Conservation (phyloP, 805 yeast genomes). For the Cyberlindnera amylophila region DNA sequence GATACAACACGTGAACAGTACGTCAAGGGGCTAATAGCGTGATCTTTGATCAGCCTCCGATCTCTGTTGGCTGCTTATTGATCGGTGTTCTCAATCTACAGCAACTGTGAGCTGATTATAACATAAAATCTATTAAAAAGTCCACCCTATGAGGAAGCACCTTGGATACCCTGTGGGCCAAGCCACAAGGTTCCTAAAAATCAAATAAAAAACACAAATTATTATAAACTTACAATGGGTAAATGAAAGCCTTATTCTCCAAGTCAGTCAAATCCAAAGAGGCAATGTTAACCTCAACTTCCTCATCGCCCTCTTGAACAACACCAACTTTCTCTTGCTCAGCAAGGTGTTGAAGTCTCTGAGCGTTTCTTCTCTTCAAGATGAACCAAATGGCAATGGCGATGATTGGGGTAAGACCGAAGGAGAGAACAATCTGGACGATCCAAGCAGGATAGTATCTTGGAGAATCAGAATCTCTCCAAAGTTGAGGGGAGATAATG, state of each 20-base stretch:
- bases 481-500: conserved; percentile 53
- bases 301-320: conserved; percentile 27
- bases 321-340: conserved; percentile 27
- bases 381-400: conserved; percentile 42
- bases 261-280: conserved; percentile 48
- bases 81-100: too few relatives aligned
- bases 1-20: too few relatives aligned
- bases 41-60: too few relatives aligned
- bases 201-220: neutral
- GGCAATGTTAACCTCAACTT: conserved; percentile 37
- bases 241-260: conserved; percentile 47
- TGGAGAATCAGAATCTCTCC: conserved; percentile 47
- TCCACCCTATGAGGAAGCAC: too few relatives aligned
- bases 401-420: conserved; percentile 41
- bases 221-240: conserved; percentile 33
- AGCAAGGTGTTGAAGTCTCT: conserved; percentile 30
- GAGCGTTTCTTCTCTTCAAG: conserved; percentile 40
- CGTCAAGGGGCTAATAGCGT: too few relatives aligned
- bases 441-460: conserved; percentile 46
- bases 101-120: too few relatives aligned
- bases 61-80: too few relatives aligned
- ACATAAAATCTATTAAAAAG: conserved; percentile 18
- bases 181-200: too few relatives aligned
- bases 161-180: too few relatives aligned
- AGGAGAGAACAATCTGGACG: conserved; percentile 52